Evolutionary conservation across 768 basidiomycete genomes (phyloP), one percentile per base, ranked within the genome.

Genomic region (Leccinum rimulosum): DNA sequence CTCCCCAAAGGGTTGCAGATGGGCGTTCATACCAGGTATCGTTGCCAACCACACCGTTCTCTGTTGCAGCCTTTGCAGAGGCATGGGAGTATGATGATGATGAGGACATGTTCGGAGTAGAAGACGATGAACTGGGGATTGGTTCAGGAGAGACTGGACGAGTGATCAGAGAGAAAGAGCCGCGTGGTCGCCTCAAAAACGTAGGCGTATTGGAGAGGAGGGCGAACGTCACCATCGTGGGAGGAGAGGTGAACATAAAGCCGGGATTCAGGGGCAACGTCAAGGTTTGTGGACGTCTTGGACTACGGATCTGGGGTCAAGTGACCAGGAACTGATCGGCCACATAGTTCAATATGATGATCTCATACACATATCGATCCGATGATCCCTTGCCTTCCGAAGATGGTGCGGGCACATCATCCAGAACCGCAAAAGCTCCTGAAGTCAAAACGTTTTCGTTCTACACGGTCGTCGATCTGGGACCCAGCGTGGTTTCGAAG

Each of bases 81-180:
- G 93, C 93, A 35, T 98, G 96, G 96, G 95, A 98, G 72, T 97
- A 95, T 61, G 96, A 97, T 55, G 95, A 95, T 59, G 94, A 96
- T 58, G 94, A 93, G 35, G 82, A 81, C 48, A 91, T 92, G 89
- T 88, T 88, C 66, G 84, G 82, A 38, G 69, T 73, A 40, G 74
- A 76, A 43, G 79, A 77, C 27, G 78, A 78, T 49, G 76, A 74
- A 35, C 64, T 75, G 56, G 64, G 73, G 11, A 65, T 74, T 54
- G 60, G 70, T 10, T 54, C 65, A 31, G 70, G 65, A 64, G 76
- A 67, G 61, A 70, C 38, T 61, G 78, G 67, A 64, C 78, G 61
- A 70, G 75, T 43, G 70, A 74, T 61, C 78, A 82, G 65, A 74
- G 77, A 68, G 6, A 83, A 82, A 65, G 82, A 76, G 28, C 72